Conservation (phyloP, 768 basidiomycete species). For the Serendipita sp. region DNA sequence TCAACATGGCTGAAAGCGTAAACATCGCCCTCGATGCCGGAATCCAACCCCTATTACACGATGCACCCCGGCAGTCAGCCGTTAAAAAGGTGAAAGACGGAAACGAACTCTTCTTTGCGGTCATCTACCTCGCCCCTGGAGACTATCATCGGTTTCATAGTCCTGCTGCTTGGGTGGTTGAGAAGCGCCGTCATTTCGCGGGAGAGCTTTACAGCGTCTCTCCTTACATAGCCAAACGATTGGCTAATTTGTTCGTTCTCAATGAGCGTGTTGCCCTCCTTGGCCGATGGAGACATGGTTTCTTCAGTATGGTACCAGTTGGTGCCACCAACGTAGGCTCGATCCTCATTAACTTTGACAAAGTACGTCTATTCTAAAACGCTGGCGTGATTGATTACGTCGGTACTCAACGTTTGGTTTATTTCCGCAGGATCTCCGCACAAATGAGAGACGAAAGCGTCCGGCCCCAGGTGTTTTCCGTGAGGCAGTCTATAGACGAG, state of each 20-base stretch:
- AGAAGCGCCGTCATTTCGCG: constrained; percentile 86
- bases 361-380: constrained; percentile 26
- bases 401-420: not conserved
- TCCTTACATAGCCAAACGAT: constrained; percentile 84
- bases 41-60: constrained; percentile 22
- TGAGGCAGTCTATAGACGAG: constrained; percentile 81
- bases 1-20: constrained; percentile 7
- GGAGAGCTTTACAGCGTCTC: constrained; percentile 93
- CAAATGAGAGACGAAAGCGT: constrained; percentile 60
- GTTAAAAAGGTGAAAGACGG: constrained; percentile 47
- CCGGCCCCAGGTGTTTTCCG: constrained; percentile 65
- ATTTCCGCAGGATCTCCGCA: constrained; percentile 52
- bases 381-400: constrained; percentile 1
- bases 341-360: constrained; percentile 92
- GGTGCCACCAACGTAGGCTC: constrained; percentile 97
- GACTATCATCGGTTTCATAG: constrained; percentile 98
- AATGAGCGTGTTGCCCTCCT: constrained; percentile 95
- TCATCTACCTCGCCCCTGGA: constrained; percentile 95
- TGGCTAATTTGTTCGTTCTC: constrained; percentile 89
- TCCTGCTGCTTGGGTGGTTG: constrained; percentile 93
- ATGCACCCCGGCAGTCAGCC: constrained; percentile 25
- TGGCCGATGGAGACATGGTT: constrained; percentile 88
- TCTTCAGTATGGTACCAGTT: constrained; percentile 95
- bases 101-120: constrained; percentile 78
- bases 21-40: constrained; percentile 11